Evolutionary conservation across 2,329 filamentous ascomycete species (phyloP), one percentile per base, ranked within the genome.

Genomic region (Tolypocladium tropicale): DNA sequence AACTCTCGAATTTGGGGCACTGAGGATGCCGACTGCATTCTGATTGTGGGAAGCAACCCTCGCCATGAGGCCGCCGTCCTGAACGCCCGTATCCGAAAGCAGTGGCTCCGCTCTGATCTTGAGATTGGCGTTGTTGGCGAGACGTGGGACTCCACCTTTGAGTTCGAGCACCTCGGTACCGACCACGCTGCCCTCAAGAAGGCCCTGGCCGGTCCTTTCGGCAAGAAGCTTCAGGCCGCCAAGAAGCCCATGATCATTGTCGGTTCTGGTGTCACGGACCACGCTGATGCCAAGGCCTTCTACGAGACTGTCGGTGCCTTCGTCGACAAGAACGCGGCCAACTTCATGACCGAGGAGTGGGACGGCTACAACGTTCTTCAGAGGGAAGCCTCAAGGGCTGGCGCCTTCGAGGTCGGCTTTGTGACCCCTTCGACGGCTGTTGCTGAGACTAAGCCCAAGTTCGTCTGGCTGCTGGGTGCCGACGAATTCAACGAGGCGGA

Each of bases 301-400:
- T 97, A 93, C 71, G 93, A 97, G 79, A 85, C 86, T 48, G 83
- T 99, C 57, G 93, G 93, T 63, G 73, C 80, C 60, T 99, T 97
- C 68, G 88, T 96, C 41, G 92, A 96, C 68, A 96, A 96, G 83
- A 87, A 96, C 74, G 85, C 90, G 61, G 78, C 82, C 64, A 95
- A 86, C 77, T 96, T 99, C 79, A 77, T 83, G 67, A 96, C 89
- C 6, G 77, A 84, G 21, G 91, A 96, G 72, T 97, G 95, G 91
- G 94, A 96, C 71, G 94, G 93, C 58, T 99, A 93, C 81, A 99
- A 96, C 71, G 85, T 99, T 59, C 85, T 99, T 54, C 94, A 99
- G 76, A 86, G 93, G 62, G 88, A 90, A 60, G 94, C 94, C 58
- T 96, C 94, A 59, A 87, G 93, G 64, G 88, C 88, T 39, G 94